Conservation (phyloP, 202 grass and related monocot species). For the Saccharum hybrid region DNA sequence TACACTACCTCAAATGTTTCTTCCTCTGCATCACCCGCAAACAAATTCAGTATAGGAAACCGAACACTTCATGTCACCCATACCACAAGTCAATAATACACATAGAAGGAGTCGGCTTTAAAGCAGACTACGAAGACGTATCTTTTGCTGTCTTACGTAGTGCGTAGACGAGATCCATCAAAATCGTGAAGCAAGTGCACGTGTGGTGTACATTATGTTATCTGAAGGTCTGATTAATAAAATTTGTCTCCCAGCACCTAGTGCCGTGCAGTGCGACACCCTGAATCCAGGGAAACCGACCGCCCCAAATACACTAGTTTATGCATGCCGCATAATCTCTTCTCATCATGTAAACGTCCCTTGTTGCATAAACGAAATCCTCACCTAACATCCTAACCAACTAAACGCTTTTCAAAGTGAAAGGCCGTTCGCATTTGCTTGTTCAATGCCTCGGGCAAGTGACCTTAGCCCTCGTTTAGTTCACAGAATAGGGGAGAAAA, state of each 20-base stretch:
- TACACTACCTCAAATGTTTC: not conserved
- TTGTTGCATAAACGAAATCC: slow-evolving; percentile 11
- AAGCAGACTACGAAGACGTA: not conserved
- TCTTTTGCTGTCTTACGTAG: not conserved
- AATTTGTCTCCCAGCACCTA: slow-evolving; percentile 33
- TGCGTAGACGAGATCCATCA: slow-evolving; percentile 37
- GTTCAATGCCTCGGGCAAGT: slow-evolving; percentile 33
- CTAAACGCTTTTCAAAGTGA: slow-evolving; percentile 20
- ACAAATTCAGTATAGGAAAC: not conserved
- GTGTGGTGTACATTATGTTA: slow-evolving; percentile 33
- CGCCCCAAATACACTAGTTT: slow-evolving; percentile 33
- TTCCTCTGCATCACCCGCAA: not conserved
- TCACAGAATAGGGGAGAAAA: too few species aligned
- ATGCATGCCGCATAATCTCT: not conserved
- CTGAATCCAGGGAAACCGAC: slow-evolving; percentile 44
- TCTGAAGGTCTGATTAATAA: slow-evolving; percentile 31
- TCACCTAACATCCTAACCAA: slow-evolving; percentile 38
- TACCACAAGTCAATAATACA: not conserved
- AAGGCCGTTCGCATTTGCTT: not conserved
- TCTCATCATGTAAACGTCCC: slow-evolving; percentile 13
- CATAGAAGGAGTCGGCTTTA: not conserved
- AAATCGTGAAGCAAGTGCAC: slow-evolving; percentile 49
- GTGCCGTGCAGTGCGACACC: slow-evolving; percentile 43
- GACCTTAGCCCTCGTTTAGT: not conserved
- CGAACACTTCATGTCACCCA: not conserved